These are phyloP conservation scores for Plenodomus tracheiphilus DNA, from an alignment of 2,329 filamentous ascomycete genomes.

Conservation along the genomic window DNA sequence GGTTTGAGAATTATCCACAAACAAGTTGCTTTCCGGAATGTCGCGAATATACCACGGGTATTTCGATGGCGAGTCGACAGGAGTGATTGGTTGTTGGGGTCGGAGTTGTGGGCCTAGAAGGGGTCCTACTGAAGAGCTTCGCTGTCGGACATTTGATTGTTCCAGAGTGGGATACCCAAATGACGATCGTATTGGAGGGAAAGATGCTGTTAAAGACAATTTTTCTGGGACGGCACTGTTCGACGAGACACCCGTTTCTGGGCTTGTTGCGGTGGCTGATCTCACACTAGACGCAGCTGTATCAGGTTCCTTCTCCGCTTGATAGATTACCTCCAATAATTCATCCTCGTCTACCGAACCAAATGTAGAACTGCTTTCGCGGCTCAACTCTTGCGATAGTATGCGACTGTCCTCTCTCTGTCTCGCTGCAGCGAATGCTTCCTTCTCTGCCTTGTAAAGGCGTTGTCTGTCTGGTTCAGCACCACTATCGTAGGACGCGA, in stretches of 20 bases:
- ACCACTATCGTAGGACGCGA: constrained; percentile 17
- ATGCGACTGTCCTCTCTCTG: constrained; percentile 3
- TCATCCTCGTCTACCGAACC: constrained; percentile 31
- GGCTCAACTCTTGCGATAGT: constrained; percentile 14
- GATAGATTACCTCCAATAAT: constrained; percentile 14
- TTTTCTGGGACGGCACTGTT: not conserved
- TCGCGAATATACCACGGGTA: constrained; percentile 27
- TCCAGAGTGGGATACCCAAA: not conserved
- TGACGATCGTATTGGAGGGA: too few relatives aligned
- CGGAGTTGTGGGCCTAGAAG: too few relatives aligned
- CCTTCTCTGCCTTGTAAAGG: constrained; percentile 17
- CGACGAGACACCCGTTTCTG: not conserved
- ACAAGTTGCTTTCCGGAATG: constrained; percentile 34
- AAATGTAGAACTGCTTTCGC: constrained; percentile 27
- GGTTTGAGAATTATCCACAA: constrained; percentile 20
- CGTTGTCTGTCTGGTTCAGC: constrained; percentile 8
- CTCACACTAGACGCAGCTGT: not conserved
- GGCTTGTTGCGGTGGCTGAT: not conserved
- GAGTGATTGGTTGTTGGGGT: not conserved
- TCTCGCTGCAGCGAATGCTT: constrained; percentile 4
- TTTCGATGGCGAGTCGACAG: constrained; percentile 18
- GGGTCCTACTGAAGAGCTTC: not conserved
- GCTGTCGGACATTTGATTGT: not conserved
- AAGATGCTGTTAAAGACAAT: not conserved
- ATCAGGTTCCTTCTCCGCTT: constrained; percentile 6